A percentile compares a stretch with the other conserved stretches of the same genome.
These are phyloP conservation scores for Escovopsis sp. DNA, from an alignment of 2,329 filamentous ascomycete species.

Conservation along the genomic window DNA sequence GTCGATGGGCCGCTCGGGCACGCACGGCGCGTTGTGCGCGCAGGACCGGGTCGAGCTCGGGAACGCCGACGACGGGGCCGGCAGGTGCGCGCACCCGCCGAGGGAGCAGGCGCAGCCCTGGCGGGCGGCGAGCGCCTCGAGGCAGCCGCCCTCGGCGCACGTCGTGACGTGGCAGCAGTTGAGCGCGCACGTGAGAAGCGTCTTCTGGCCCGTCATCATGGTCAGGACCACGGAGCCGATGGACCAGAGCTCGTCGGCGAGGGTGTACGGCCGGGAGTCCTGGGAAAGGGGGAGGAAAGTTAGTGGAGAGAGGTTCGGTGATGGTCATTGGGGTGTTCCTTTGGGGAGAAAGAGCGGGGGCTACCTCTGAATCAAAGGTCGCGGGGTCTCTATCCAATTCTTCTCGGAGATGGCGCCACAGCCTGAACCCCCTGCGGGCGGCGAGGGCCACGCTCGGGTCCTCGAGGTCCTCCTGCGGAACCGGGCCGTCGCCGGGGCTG, in stretches of 20 bases:
- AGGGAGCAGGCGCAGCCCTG: slow-evolving; percentile 10
- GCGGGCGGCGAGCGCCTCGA: slow-evolving; percentile 8
- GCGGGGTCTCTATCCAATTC: slow-evolving; percentile 5
- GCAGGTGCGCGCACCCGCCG: slow-evolving; percentile 13
- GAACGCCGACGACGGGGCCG: neutral
- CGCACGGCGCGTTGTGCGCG: slow-evolving; percentile 1
- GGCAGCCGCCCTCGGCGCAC: slow-evolving; percentile 15
- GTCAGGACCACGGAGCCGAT: slow-evolving; percentile 24
- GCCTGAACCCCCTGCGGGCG: slow-evolving; percentile 6
- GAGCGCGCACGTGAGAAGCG: slow-evolving; percentile 8
- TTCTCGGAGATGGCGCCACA: slow-evolving; percentile 1
- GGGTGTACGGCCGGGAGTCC: slow-evolving; percentile 20
- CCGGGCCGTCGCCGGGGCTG: neutral
- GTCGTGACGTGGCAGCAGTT: slow-evolving; percentile 15
- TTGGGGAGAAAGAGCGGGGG: neutral
- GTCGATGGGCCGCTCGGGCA: slow-evolving; percentile 6
- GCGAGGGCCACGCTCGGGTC: slow-evolving; percentile 7
- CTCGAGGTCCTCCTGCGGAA: neutral
- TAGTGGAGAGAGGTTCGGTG: neutral
- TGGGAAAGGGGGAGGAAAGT: slow-evolving; percentile 9
- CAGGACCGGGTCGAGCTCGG: slow-evolving; percentile 2
- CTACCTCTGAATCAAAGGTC: neutral
- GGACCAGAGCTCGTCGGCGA: slow-evolving; percentile 22
- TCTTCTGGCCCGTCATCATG: slow-evolving; percentile 24
- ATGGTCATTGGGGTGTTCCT: neutral